These are phyloP conservation scores for Penicillium odoratum DNA, from an alignment of 495 filamentous ascomycete genomes.

Conservation along the genomic window DNA sequence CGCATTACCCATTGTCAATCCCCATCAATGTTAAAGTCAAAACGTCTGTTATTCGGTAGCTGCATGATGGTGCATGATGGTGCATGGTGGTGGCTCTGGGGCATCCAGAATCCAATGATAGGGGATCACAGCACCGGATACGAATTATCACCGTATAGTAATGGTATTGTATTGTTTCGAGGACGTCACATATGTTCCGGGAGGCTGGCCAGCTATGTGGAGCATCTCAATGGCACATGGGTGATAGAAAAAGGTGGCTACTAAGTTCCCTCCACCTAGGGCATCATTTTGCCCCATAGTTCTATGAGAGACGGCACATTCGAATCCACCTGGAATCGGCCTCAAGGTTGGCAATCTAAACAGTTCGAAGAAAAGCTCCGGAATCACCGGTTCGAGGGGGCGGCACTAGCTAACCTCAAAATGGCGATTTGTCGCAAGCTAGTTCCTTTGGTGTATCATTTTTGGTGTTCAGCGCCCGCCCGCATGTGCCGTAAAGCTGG, in stretches of 20 bases:
- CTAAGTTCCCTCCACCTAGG: conserved; percentile 11
- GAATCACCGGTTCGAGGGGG: neutral
- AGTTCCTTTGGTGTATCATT: neutral
- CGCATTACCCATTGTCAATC: neutral
- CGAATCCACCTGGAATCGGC: neutral
- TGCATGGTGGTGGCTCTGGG: conserved; percentile 4
- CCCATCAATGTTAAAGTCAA: conserved; percentile 2
- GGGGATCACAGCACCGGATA: neutral
- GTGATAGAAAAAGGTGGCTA: conserved; percentile 1
- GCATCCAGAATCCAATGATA: conserved; percentile 12
- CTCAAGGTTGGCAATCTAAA: neutral
- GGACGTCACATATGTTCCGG: conserved; percentile 9
- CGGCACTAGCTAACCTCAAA: neutral
- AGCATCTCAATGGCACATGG: conserved; percentile 12
- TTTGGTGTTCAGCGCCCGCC: neutral
- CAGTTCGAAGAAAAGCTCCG: neutral
- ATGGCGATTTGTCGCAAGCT: neutral
- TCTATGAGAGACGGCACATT: conserved; percentile 7
- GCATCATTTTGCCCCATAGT: conserved; percentile 7
- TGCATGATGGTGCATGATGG: neutral
- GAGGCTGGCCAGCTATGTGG: conserved; percentile 12
- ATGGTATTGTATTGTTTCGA: neutral
- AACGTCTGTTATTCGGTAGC: conserved; percentile 15
- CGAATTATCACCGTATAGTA: neutral
- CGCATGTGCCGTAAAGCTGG: conserved; percentile 1